Conservation (phyloP, 345 rosid species). For the Diplotaxis tenuifolia region DNA sequence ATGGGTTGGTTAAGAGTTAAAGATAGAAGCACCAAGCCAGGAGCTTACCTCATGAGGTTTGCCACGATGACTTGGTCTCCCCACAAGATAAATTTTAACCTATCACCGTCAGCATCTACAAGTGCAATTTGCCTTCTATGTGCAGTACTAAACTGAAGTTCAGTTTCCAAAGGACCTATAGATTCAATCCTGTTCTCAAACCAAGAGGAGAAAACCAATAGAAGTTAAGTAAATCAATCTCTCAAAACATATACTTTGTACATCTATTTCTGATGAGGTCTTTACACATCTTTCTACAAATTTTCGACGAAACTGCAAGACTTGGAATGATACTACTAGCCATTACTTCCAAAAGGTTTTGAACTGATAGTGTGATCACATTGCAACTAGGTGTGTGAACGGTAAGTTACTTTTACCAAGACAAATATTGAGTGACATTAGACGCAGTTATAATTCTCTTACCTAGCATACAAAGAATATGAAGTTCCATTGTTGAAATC, state of each 20-base stretch:
- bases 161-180: constrained; percentile 66
- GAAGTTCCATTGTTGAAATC: constrained; percentile 56
- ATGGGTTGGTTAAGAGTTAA: constrained; percentile 5
- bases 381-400: constrained; percentile 16
- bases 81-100: constrained; percentile 75
- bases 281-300: background rate
- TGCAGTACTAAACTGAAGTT: constrained; percentile 47
- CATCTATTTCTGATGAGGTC: background rate
- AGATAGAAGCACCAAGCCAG: constrained; percentile 20
- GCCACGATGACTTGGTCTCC: constrained; percentile 81
- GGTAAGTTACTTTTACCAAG: constrained; percentile 19
- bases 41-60: constrained; percentile 78
- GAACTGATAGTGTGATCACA: background rate
- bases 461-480: constrained; percentile 88
- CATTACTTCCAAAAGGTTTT: constrained; percentile 12
- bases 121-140: constrained; percentile 67
- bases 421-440: constrained; percentile 1
- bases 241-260: background rate
- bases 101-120: constrained; percentile 66
- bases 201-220: constrained; percentile 10
- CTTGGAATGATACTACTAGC: background rate
- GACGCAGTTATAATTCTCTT: background rate
- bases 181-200: constrained; percentile 71
- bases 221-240: constrained; percentile 12
- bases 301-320: background rate